A percentile compares a stretch with the other conserved stretches of the same genome.
phyloP scores from a whole-genome alignment of 306 rosid species.

The Ochetophila trinervis region DNA sequence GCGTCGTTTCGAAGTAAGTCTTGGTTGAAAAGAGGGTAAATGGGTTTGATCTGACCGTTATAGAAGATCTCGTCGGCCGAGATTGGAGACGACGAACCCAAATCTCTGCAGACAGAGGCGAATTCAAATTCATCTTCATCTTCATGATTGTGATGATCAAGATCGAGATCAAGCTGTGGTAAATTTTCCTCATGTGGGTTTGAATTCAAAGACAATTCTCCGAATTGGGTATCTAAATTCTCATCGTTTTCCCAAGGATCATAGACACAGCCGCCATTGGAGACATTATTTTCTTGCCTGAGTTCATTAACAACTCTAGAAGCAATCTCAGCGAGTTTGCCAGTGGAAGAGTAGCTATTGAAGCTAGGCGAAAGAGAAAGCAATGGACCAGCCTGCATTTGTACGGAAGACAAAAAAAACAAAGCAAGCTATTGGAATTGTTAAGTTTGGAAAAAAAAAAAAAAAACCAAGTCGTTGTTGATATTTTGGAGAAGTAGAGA shows the following conservation, averaged over 20 bases:
- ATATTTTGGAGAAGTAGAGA: constrained; percentile 1
- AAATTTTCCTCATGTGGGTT: not conserved
- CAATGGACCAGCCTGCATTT: constrained; percentile 38
- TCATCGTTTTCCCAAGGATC: not conserved
- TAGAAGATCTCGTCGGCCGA: constrained; percentile 84
- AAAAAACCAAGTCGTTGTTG: not conserved
- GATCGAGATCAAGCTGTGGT: not conserved
- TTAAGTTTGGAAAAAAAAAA: not conserved
- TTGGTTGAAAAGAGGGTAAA: constrained; percentile 56
- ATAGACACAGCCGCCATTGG: constrained; percentile 17
- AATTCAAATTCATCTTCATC: constrained; percentile 60
- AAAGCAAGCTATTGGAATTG: not conserved
- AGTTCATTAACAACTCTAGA: constrained; percentile 59
- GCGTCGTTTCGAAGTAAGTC: constrained; percentile 22
- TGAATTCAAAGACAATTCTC: not conserved
- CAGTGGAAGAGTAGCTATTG: constrained; percentile 56
- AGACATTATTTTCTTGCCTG: constrained; percentile 29
- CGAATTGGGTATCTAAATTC: not conserved
- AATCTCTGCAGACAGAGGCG: constrained; percentile 36
- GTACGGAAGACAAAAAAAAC: not conserved
- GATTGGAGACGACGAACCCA: constrained; percentile 41
- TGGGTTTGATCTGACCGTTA: constrained; percentile 75
- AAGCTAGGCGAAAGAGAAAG: constrained; percentile 66
- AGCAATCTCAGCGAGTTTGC: constrained; percentile 61
- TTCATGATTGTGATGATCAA: not conserved